Evolutionary conservation across 106 monocot species (phyloP).

Genomic region (Dendrobium nobile): DNA sequence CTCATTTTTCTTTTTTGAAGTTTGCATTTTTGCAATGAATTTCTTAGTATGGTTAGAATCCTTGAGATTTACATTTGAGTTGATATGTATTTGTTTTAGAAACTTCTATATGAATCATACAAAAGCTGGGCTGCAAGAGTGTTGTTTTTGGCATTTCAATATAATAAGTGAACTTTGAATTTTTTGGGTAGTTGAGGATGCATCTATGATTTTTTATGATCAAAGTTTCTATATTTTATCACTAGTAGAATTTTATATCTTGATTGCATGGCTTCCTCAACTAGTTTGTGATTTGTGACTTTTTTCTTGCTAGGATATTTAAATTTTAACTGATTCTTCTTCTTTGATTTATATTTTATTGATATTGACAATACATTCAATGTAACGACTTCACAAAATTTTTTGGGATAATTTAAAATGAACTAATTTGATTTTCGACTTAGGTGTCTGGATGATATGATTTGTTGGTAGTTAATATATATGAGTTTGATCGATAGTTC

Average conservation of each 20-base stretch:
- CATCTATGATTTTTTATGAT: not conserved
- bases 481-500: not conserved
- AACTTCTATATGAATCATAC: not conserved
- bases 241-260: not conserved
- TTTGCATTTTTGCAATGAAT: not conserved
- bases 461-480: not conserved
- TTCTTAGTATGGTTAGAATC: not conserved
- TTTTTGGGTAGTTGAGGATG: not conserved
- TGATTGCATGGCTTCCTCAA: not conserved
- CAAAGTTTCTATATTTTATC: not conserved
- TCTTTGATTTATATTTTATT: not conserved
- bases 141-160: not conserved
- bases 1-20: slow-evolving; percentile 2
- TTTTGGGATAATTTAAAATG: too few relatives aligned
- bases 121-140: not conserved
- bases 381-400: not conserved
- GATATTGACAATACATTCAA: not conserved
- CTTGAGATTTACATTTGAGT: not conserved
- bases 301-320: not conserved
- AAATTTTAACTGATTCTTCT: not conserved
- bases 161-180: not conserved
- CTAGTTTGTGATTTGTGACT: not conserved
- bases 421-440: not conserved
- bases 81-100: not conserved
- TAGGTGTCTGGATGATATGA: not conserved